phyloP scores from a whole-genome alignment of 805 yeast species.

The Phaffomyces thermotolerans region DNA sequence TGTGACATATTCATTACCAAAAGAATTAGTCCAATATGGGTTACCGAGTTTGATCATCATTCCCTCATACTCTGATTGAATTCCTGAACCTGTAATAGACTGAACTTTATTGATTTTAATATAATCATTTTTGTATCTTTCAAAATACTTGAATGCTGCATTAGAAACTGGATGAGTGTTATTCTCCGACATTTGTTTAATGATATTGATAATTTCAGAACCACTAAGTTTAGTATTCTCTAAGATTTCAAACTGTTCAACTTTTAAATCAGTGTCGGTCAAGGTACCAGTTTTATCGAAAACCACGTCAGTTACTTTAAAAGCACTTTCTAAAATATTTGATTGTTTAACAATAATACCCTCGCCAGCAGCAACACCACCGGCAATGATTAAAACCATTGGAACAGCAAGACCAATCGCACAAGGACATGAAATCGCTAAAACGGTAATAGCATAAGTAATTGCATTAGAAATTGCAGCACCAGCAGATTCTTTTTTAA shows the following conservation, averaged over 20 bases:
- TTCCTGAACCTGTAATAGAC: not conserved
- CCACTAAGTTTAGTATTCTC: no score
- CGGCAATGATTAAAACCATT: not conserved
- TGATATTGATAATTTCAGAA: no score
- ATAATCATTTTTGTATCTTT: no score
- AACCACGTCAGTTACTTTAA: not conserved
- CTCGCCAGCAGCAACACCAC: not conserved
- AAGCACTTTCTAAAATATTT: not conserved
- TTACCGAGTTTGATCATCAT: not conserved
- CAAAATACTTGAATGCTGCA: not conserved
- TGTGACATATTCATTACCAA: not conserved
- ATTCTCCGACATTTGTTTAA: not conserved
- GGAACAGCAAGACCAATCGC: not conserved
- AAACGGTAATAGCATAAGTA: not conserved
- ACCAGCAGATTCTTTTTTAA: not conserved
- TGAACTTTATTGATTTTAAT: no score
- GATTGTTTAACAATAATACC: not conserved
- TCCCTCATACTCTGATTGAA: not conserved
- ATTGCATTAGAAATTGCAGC: not conserved
- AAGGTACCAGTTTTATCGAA: not conserved
- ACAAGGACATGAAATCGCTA: not conserved
- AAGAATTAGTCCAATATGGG: not conserved
- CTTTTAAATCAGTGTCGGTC: not conserved
- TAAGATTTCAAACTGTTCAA: not conserved
- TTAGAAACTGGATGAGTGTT: not conserved